Evolutionary conservation across 148 eudicot species (phyloP).

Genomic region (Polygonum maritimum): DNA sequence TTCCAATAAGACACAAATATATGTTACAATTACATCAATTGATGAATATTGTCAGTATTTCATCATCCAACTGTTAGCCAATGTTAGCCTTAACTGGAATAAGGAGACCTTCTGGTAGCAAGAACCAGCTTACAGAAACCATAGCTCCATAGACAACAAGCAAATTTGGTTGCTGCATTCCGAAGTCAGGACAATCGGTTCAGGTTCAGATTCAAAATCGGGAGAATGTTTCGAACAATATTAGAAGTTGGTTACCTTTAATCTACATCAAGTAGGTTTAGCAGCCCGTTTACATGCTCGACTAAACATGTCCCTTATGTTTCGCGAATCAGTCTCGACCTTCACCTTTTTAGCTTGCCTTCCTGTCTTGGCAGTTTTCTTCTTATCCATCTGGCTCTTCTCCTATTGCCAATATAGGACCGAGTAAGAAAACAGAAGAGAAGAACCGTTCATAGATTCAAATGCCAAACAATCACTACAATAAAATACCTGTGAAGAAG

Average conservation of each 20-base stretch:
- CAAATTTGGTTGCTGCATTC: neutral
- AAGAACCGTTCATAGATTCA: neutral
- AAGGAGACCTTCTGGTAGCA: neutral
- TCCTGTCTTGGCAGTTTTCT: slow-evolving; percentile 37
- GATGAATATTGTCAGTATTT: neutral
- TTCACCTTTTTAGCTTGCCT: slow-evolving; percentile 70
- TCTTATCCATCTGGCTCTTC: slow-evolving; percentile 41
- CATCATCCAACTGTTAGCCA: neutral
- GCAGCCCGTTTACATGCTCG: slow-evolving; percentile 58
- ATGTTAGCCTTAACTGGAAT: neutral
- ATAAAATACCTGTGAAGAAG: slow-evolving; percentile 21
- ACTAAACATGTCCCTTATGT: slow-evolving; percentile 80
- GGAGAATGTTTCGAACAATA: neutral
- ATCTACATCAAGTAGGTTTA: slow-evolving; percentile 11
- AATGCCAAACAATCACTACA: neutral
- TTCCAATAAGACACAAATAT: neutral
- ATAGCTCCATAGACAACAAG: neutral
- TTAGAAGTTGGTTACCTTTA: neutral
- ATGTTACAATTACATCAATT: neutral
- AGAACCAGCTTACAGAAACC: neutral
- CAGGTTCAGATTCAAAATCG: neutral
- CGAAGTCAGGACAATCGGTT: neutral
- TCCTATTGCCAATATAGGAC: slow-evolving; percentile 28
- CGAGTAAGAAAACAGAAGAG: neutral
- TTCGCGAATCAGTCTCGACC: slow-evolving; percentile 62